A percentile compares a stretch with the other conserved stretches of the same genome.
Evolutionary conservation across 140 eudicot species (phyloP).

Genomic region (Anethum foeniculum): DNA sequence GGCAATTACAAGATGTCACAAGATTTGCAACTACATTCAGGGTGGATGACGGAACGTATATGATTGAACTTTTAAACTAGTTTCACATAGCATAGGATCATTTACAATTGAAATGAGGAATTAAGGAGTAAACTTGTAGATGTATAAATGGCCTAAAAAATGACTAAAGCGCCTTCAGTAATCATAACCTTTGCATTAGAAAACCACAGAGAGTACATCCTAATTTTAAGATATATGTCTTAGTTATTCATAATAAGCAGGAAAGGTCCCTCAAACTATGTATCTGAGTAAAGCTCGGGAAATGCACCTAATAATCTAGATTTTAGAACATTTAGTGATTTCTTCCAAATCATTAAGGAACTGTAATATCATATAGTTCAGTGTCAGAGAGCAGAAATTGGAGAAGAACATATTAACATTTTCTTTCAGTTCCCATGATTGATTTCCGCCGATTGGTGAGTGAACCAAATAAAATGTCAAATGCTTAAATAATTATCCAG

Average conservation of each 20-base stretch:
- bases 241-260: not conserved
- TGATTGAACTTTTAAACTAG: not conserved
- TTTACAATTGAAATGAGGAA: not conserved
- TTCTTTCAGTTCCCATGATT: not conserved
- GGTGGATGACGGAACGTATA: not conserved
- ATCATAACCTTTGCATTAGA: not conserved
- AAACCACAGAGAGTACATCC: not conserved
- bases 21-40: not conserved
- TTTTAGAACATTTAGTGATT: not conserved
- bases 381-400: not conserved
- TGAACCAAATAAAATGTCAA: not conserved
- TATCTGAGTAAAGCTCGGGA: not conserved
- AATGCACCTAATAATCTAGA: not conserved
- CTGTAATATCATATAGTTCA: not conserved
- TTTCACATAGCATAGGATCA: not conserved
- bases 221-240: not conserved
- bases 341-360: not conserved
- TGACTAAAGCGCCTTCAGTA: not conserved
- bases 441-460: not conserved
- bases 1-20: not conserved
- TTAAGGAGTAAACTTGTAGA: no score
- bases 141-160: not conserved
- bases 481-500: not conserved
- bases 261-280: not conserved
- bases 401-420: not conserved